Base-by-base conservation (phyloP, 108 stramenopile genomes). In the Skeletonema costatum region DNA sequence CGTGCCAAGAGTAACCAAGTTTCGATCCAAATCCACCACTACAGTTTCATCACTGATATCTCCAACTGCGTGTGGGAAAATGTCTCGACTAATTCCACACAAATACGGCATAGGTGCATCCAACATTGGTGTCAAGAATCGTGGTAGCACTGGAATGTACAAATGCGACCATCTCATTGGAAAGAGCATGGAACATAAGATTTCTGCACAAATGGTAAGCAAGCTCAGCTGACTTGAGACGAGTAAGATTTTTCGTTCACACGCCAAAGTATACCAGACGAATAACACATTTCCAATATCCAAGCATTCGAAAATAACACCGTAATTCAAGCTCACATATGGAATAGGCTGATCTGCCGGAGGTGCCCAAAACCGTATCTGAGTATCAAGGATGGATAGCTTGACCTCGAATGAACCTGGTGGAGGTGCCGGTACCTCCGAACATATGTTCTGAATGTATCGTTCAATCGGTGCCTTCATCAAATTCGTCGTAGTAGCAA, bases 361-460 rank as follows among this genome's bases (percentile, higher is more conserved):
- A 8, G 96, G 97, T 6, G 96, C 88, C 89, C 96, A 95, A 71
- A 98, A 94, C 33, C 95, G 78, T 70, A 97, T 90, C 58, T 77
- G 85, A 1, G 87, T 82, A 68, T 90, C 82, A 14, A 97, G 76
- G 16, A 97, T 90, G 29, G 80, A 81, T 19, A 92, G 48, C 74
- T 90, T 87, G 16, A 97, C 94, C 78, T 97, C 94, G 75, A 96
- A 94, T 31, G 90, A 82, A 12, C 98, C 98, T 0, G 93, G 95
- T 9, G 99, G 99, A 14, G 99, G 99, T 50, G 98, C 95, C 32
- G 99, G 98, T 59, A 98, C 95, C 78, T 99, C 99, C 44, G 79
- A 71, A 71, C 97, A 94, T 48, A 99, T 92, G 76, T 98, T 99
- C 73, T 87, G 80, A 77, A 99, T 87, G 68, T 97, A 97, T 32